Base-by-base conservation (phyloP, 2,329 filamentous ascomycete species). In the Clarireedia monteithiana region DNA sequence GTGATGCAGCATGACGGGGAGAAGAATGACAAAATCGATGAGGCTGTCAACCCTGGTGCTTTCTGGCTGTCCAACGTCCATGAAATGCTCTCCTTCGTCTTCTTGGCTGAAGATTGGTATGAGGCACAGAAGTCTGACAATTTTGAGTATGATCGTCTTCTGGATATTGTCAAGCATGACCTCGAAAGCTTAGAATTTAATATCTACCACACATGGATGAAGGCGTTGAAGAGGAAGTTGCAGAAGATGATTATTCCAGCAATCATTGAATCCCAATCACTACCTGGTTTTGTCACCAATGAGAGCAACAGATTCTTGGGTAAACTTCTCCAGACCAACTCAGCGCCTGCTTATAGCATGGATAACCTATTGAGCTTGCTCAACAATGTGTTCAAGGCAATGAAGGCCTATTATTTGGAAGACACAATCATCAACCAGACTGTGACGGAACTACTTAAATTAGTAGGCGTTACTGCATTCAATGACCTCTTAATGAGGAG, bases 171-270 rank as follows among this genome's bases (percentile, higher is more conserved):
- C 70, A 99, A 99, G 80, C 94, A 99, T 71, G 94, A 99, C 71
- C 78, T 99, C 51, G 94, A 99, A 76, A 96, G 89, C 73, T 79
- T 99, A 61, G 94, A 99, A 75, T 99, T 99, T 79, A 99, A 99
- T 77, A 99, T 99, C 67, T 99, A 99, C 74, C 94, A 99, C 75
- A 99, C 94, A 26, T 99, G 94, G 94, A 99, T 99, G 94, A 99
- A 99, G 80, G 89, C 96, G 56, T 77, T 99, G 68, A 99, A 99
- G 82, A 96, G 96, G 84, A 96, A 95, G 77, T 81, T 99, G 61
- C 90, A 95, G 68, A 97, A 97, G 82, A 99, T 99, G 94, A 95
- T 99, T 68, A 95, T 99, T 53, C 94, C 94, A 1, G 94, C 94
- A 55, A 99, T 99, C 71, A 99, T 99, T 68, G 94, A 99, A 73